Percentiles rank a stretch among this genome's conserved stretches.
These are phyloP conservation scores for Lepiota brunneoincarnata DNA, from an alignment of 768 basidiomycete genomes.

Conservation along the genomic window DNA sequence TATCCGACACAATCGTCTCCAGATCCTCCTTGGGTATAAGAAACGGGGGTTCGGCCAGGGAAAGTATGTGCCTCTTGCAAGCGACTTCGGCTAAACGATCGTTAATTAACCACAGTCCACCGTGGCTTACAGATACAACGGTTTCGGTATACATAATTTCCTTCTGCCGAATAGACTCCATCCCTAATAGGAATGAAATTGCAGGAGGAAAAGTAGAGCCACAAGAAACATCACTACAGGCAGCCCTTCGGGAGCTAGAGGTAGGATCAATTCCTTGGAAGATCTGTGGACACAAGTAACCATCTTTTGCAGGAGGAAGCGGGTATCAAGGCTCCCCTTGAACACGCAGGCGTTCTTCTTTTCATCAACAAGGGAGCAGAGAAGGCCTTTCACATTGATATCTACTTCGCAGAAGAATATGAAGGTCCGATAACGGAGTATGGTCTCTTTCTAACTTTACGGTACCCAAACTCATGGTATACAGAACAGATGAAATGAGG, in stretches of 20 bases:
- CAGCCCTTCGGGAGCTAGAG: conserved; percentile 74
- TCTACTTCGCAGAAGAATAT: conserved; percentile 66
- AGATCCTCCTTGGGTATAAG: conserved; percentile 76
- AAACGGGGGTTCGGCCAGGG: conserved; percentile 74
- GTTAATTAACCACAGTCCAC: not conserved
- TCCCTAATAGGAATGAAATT: not conserved
- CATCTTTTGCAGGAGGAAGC: conserved; percentile 70
- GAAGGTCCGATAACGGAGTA: conserved; percentile 66
- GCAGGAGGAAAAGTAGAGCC: conserved; percentile 78
- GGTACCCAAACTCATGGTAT: not conserved
- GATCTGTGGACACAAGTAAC: not conserved
- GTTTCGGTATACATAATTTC: conserved; percentile 54
- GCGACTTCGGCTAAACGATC: not conserved
- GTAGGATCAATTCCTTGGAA: conserved; percentile 25
- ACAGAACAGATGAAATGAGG: conserved; percentile 84
- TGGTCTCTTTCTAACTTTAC: conserved; percentile 20
- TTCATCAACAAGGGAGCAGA: conserved; percentile 55
- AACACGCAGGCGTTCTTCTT: conserved; percentile 61
- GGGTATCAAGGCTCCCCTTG: conserved; percentile 65
- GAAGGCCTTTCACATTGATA: conserved; percentile 68
- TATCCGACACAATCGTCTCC: not conserved
- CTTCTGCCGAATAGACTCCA: not conserved
- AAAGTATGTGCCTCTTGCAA: conserved; percentile 37
- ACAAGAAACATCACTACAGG: conserved; percentile 64
- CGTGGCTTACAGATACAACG: conserved; percentile 62